Conservation (phyloP, 1,284 basidiomycete genomes). For the Termitomyces sp. region DNA sequence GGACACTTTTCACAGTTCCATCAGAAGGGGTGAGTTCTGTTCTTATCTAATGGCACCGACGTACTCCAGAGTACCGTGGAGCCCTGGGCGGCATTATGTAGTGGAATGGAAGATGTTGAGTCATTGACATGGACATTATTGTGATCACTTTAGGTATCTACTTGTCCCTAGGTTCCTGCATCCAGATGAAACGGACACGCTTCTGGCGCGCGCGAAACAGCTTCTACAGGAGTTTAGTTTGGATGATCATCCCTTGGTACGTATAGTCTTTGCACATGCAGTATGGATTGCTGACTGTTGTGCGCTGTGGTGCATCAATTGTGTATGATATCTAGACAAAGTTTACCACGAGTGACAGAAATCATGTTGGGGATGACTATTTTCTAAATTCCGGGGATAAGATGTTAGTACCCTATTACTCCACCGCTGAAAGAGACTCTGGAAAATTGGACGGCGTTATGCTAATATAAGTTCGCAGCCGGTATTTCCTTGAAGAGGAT, state of each 20-base stretch:
- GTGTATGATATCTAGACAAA: conserved; percentile 57
- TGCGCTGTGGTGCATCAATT: neutral
- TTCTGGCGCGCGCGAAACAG: conserved; percentile 67
- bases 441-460: neutral
- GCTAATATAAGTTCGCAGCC: conserved; percentile 25
- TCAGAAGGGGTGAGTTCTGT: conserved; percentile 38
- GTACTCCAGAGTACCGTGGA: neutral
- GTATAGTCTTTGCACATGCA: conserved; percentile 13
- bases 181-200: conserved; percentile 48
- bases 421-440: neutral
- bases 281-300: neutral
- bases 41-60: neutral
- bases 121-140: neutral
- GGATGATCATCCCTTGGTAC: conserved; percentile 76
- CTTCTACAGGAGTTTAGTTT: conserved; percentile 75
- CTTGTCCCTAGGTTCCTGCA: conserved; percentile 72
- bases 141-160: conserved; percentile 56
- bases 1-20: conserved; percentile 34
- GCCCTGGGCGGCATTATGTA: neutral
- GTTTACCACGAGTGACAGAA: conserved; percentile 76
- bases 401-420: conserved; percentile 40
- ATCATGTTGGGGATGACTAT: conserved; percentile 88
- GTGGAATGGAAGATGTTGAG: conserved; percentile 2
- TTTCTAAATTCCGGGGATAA: conserved; percentile 91
- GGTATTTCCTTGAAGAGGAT: conserved; percentile 84